Percentiles rank a stretch among this genome's conserved stretches.
Evolutionary conservation across 805 yeast genomes (phyloP).

Genomic region (Sugiyamaella americana): DNA sequence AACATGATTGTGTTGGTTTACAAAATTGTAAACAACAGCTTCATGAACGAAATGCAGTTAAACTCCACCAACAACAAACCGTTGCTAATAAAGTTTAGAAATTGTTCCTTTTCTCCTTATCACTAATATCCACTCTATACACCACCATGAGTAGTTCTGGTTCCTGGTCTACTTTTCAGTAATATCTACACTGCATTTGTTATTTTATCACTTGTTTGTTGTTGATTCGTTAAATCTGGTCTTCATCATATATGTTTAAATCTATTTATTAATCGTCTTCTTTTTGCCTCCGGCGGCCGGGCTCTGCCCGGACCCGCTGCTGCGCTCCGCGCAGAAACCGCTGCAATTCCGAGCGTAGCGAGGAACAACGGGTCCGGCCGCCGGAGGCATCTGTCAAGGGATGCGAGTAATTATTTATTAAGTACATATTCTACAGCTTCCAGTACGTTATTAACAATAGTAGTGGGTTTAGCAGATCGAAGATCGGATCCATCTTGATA

Average conservation of each 20-base stretch:
- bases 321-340: too few relatives aligned
- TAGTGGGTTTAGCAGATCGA: constrained; percentile 41
- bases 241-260: constrained; percentile 1
- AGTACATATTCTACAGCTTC: constrained; percentile 41
- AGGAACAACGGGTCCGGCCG: too few relatives aligned
- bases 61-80: constrained; percentile 81
- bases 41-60: constrained; percentile 79
- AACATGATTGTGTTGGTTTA: constrained; percentile 72
- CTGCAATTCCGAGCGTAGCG: too few relatives aligned
- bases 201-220: not conserved
- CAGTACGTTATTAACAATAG: constrained; percentile 45
- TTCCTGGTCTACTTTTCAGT: too few relatives aligned
- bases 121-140: not conserved
- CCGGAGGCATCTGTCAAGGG: constrained; percentile 1
- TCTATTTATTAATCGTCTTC: constrained; percentile 2
- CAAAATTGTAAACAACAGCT: constrained; percentile 74
- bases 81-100: constrained; percentile 55
- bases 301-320: too few relatives aligned
- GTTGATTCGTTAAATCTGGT: not conserved
- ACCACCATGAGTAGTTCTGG: not conserved
- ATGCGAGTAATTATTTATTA: not conserved
- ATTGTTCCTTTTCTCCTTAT: not conserved
- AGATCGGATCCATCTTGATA: constrained; percentile 49
- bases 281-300: too few relatives aligned
- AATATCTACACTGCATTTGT: too few relatives aligned